Evolutionary conservation across 805 yeast species (phyloP), one percentile per base, ranked within the genome.

Genomic region (Candida schatavii): DNA sequence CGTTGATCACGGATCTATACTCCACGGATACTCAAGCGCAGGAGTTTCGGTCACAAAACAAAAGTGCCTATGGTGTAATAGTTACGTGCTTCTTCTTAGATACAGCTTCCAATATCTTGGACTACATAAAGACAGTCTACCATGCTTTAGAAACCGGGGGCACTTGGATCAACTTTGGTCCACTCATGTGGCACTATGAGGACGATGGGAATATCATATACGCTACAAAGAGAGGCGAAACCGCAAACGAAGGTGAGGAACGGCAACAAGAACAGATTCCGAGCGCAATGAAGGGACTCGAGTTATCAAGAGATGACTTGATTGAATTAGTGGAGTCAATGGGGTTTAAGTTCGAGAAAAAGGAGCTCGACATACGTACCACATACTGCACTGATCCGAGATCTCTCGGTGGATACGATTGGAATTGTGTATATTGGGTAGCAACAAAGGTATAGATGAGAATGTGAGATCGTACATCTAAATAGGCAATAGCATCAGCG

Each of bases 121-220:
- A 81, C 36, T 81, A 81, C 48, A 31, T 82, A 31, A 66, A 64
- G 38, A 61, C 82, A 0, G 68, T 82, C 2, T 56, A 61, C 29
- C 67, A 76, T 49, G 66, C 75, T 19, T 50, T 81, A 43, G 64
- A 66, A 26, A 53, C 56, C 0, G 62, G 59, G 18, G 87, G 84
- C 0, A 42, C 60, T 14, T 82, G 87, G 87, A 61, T 81, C 21
- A 81, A 82, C 51, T 76, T 80, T 53, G 89, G 89, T 0, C 88
- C 88, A 0, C 59, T 82, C 34, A 60, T 80, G 39, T 82, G 89
- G 89, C 91, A 85, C 58, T 80, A 73, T 53, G 89, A 83, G 49
- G 75, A 74, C 42, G 76, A 72, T 26, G 65, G 58, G 14, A 62
- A 61, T 13, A 52, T 60, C 7, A 25, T 43, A 7, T 39, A 46